Evolutionary conservation across 2,329 filamentous ascomycete genomes (phyloP).

Genomic region (Penicillium aurantiogriseum): DNA sequence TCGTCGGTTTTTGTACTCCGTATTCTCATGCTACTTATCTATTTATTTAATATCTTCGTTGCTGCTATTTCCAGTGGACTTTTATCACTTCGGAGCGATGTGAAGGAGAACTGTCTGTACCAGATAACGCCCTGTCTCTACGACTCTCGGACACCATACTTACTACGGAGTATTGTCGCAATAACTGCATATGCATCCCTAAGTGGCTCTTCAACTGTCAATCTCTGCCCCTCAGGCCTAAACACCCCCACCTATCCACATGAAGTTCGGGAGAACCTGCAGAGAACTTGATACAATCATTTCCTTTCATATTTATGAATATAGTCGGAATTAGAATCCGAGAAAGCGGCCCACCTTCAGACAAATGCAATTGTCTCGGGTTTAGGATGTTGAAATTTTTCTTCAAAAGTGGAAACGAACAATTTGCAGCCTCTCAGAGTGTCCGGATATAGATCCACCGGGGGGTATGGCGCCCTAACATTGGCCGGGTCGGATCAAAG

Average conservation of each 20-base stretch:
- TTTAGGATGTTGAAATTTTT: neutral
- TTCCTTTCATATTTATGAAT: neutral
- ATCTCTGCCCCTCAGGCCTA: neutral
- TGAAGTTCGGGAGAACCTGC: neutral
- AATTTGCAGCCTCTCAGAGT: neutral
- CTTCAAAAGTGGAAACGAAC: neutral
- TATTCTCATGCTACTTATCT: neutral
- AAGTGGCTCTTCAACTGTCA: constrained; percentile 2
- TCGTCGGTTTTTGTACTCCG: neutral
- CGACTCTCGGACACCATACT: neutral
- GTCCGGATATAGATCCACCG: neutral
- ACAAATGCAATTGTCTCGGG: neutral
- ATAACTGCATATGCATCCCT: neutral
- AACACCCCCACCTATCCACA: neutral
- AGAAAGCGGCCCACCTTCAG: neutral
- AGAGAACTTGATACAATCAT: neutral
- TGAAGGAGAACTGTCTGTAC: too few species aligned
- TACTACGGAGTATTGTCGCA: neutral
- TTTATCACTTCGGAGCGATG: neutral
- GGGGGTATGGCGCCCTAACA: neutral
- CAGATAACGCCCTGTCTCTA: neutral
- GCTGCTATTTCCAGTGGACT: too few species aligned
- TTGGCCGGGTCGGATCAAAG: neutral
- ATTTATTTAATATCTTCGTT: neutral
- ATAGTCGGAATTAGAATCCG: neutral